These are phyloP conservation scores for Lecanosticta acicola DNA, from an alignment of 2,329 filamentous ascomycete species.

Conservation along the genomic window DNA sequence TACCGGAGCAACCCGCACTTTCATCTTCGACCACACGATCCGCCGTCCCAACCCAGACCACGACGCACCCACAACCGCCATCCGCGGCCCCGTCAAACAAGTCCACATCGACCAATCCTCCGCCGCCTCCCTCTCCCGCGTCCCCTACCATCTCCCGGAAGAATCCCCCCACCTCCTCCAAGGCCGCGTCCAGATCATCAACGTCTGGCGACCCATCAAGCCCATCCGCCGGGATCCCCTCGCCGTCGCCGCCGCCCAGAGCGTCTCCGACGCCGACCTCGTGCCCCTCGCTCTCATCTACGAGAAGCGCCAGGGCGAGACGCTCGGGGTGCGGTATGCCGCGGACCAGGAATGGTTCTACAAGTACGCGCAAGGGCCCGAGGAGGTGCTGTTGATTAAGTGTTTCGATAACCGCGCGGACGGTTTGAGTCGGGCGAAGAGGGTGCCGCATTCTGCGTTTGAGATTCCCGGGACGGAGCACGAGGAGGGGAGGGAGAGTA, in stretches of 20 bases:
- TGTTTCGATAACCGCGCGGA: background rate
- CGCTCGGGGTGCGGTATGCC: slow-evolving; percentile 60
- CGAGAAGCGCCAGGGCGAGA: slow-evolving; percentile 64
- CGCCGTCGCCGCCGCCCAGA: slow-evolving; percentile 11
- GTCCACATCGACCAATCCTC: slow-evolving; percentile 58
- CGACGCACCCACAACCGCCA: background rate
- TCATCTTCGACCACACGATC: background rate
- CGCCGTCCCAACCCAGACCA: background rate
- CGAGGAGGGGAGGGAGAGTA: slow-evolving; percentile 71
- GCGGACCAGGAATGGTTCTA: background rate
- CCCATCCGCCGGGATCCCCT: slow-evolving; percentile 16
- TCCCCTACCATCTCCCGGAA: slow-evolving; percentile 43
- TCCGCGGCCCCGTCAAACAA: slow-evolving; percentile 29
- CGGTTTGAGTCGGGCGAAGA: slow-evolving; percentile 26
- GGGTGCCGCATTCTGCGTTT: background rate
- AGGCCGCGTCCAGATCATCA: slow-evolving; percentile 40
- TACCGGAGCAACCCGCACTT: slow-evolving; percentile 46
- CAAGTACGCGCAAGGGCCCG: background rate
- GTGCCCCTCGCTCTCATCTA: slow-evolving; percentile 66
- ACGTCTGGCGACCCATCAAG: slow-evolving; percentile 44
- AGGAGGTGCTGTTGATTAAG: background rate
- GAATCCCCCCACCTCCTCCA: slow-evolving; percentile 34
- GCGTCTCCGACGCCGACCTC: background rate
- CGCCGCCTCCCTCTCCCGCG: slow-evolving; percentile 37
- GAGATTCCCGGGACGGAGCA: slow-evolving; percentile 62